A percentile compares a stretch with the other conserved stretches of the same genome.
phyloP scores from a whole-genome alignment of 371 early-diverging fungal species.

The Umbelopsis sp. region DNA sequence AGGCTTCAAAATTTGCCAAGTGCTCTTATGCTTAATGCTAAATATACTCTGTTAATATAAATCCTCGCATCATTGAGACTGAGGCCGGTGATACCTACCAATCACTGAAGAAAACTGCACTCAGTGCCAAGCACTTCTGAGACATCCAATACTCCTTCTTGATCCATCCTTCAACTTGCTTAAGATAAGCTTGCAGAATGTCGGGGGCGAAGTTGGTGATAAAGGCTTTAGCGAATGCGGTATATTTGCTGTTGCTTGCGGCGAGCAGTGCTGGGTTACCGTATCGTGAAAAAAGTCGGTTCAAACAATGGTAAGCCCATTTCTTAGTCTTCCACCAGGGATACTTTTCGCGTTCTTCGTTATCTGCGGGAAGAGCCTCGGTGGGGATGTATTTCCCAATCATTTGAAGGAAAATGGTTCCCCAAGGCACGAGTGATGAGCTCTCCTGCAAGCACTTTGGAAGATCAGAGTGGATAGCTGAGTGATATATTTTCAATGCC shows the following conservation, averaged over 20 bases:
- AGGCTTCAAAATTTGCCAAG: slow-evolving; percentile 88
- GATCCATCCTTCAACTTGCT: slow-evolving; percentile 62
- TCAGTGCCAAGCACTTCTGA: slow-evolving; percentile 36
- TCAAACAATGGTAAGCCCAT: slow-evolving; percentile 78
- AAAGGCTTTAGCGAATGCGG: slow-evolving; percentile 69
- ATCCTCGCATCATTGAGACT: slow-evolving; percentile 23
- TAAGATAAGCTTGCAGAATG: slow-evolving; percentile 68
- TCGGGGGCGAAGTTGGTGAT: slow-evolving; percentile 75
- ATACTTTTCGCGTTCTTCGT: slow-evolving; percentile 77
- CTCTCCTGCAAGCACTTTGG: slow-evolving; percentile 70
- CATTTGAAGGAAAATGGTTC: slow-evolving; percentile 78
- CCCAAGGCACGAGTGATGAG: slow-evolving; percentile 81
- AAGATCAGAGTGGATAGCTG: slow-evolving; percentile 73
- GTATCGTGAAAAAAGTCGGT: slow-evolving; percentile 68
- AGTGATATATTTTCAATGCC: slow-evolving; percentile 77
- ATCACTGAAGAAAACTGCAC: slow-evolving; percentile 58
- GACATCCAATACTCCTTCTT: slow-evolving; percentile 53
- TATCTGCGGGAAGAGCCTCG: slow-evolving; percentile 57
- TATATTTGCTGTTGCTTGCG: slow-evolving; percentile 49
- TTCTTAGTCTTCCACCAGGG: slow-evolving; percentile 90
- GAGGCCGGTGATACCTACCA: slow-evolving; percentile 28
- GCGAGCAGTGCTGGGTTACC: slow-evolving; percentile 61
- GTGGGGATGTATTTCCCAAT: slow-evolving; percentile 68
- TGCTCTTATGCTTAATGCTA: slow-evolving; percentile 81
- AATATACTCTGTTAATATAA: background rate